A percentile compares a stretch with the other conserved stretches of the same genome.
Conservation (phyloP, 2,329 filamentous ascomycete species). For the Fusarium hostae region DNA sequence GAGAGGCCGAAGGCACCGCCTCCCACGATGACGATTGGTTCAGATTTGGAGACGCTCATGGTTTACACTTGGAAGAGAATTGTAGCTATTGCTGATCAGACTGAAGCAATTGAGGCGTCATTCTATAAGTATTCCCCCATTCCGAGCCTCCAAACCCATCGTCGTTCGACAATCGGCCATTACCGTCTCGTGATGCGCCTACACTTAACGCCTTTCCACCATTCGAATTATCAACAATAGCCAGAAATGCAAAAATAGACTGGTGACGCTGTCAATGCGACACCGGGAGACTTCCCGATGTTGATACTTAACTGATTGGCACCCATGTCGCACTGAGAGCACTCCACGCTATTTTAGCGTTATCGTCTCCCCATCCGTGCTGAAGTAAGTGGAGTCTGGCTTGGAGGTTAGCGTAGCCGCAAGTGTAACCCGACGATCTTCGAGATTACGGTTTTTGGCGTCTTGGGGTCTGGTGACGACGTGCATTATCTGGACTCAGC, state of each 20-base stretch:
- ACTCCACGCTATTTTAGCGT: neutral
- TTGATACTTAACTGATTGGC: neutral
- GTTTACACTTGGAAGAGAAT: neutral
- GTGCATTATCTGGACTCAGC: neutral
- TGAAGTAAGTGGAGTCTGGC: neutral
- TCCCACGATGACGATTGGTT: conserved; percentile 54
- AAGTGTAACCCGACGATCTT: neutral
- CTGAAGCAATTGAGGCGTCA: neutral
- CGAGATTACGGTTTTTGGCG: neutral
- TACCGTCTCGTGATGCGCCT: neutral
- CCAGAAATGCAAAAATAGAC: neutral
- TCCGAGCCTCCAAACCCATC: rapidly evolving
- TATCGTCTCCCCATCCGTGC: neutral
- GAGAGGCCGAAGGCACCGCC: conserved; percentile 63
- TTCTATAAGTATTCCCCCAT: neutral
- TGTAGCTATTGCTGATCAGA: neutral
- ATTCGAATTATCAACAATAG: neutral
- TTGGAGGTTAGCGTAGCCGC: conserved; percentile 19
- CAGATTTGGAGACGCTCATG: conserved; percentile 39
- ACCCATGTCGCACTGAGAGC: neutral
- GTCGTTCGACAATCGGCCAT: neutral
- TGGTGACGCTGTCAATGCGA: neutral
- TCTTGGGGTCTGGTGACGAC: neutral
- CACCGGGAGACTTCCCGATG: conserved; percentile 11
- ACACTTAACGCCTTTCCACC: neutral